Percentiles rank a stretch among this genome's conserved stretches.
These are phyloP conservation scores for Arxiozyma heterogenica DNA, from an alignment of 1,139 yeast species.

Conservation along the genomic window DNA sequence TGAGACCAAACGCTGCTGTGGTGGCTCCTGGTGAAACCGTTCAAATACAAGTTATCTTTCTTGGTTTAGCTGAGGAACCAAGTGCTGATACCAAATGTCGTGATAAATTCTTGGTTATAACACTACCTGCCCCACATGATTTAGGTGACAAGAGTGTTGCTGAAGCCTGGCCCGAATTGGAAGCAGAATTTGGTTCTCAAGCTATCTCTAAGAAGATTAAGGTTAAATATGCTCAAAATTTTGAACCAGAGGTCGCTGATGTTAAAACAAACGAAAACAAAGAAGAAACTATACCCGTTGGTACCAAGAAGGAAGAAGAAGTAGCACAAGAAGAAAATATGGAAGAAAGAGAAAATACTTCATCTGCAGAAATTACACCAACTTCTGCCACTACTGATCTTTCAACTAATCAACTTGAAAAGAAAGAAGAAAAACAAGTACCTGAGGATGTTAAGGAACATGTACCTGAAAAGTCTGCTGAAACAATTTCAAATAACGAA, in stretches of 20 bases:
- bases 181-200: conserved; percentile 48
- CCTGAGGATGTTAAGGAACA: neutral
- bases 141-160: conserved; percentile 50
- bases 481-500: neutral
- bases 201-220: conserved; percentile 68
- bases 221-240: conserved; percentile 38
- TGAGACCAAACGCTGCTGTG: conserved; percentile 86
- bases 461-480: neutral
- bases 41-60: conserved; percentile 73
- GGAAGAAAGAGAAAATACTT: conserved; percentile 1
- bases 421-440: neutral
- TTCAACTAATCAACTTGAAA: neutral
- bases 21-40: conserved; percentile 65
- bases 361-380: conserved; percentile 3
- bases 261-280: neutral
- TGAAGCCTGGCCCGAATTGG: conserved; percentile 65
- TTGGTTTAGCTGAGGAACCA: conserved; percentile 74
- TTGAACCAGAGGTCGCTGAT: neutral
- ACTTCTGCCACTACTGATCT: conserved; percentile 4
- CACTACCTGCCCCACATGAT: conserved; percentile 61
- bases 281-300: conserved; percentile 2
- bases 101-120: conserved; percentile 86
- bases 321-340: neutral
- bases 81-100: conserved; percentile 66
- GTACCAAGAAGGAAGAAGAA: neutral